Conservation (phyloP, 495 filamentous ascomycete genomes). For the Lindgomyces ingoldianus region DNA sequence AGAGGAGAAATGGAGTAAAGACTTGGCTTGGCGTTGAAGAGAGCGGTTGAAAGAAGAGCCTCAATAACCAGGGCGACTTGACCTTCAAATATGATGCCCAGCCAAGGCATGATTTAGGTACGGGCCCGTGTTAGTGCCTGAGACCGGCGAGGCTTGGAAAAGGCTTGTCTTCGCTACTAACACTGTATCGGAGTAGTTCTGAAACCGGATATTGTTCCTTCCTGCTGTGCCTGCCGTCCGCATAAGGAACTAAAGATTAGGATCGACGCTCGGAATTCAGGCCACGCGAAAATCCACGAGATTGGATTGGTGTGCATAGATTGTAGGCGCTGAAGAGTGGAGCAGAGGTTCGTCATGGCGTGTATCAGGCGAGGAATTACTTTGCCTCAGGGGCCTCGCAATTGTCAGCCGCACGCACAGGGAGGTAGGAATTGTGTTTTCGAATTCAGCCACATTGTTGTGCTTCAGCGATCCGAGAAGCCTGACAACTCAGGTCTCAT, state of each 20-base stretch:
- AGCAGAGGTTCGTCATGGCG: not conserved
- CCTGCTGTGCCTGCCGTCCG: conserved; percentile 14
- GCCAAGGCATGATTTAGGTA: conserved; percentile 4
- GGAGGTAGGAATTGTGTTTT: not conserved
- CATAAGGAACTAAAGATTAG: conserved; percentile 7
- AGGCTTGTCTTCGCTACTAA: not conserved
- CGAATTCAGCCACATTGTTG: not conserved
- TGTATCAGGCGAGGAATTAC: conserved; percentile 5
- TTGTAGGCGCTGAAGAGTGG: not conserved
- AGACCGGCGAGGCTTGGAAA: conserved; percentile 15
- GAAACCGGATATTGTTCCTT: conserved; percentile 27
- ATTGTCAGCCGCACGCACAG: not conserved
- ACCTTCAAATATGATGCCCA: conserved; percentile 33
- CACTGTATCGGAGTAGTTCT: conserved; percentile 5
- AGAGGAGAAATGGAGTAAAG: conserved; percentile 13
- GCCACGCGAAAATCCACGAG: not conserved
- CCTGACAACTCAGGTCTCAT: not conserved
- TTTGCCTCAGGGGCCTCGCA: not conserved
- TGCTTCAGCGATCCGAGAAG: not conserved
- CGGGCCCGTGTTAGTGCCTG: conserved; percentile 1
- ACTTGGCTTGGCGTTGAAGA: conserved; percentile 7
- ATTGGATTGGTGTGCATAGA: not conserved
- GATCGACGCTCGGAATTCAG: not conserved
- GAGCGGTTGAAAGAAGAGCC: conserved; percentile 20
- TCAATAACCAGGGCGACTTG: conserved; percentile 4